These are phyloP conservation scores for Leishmania gerbilli DNA, from an alignment of 208 protist species.

Conservation along the genomic window DNA sequence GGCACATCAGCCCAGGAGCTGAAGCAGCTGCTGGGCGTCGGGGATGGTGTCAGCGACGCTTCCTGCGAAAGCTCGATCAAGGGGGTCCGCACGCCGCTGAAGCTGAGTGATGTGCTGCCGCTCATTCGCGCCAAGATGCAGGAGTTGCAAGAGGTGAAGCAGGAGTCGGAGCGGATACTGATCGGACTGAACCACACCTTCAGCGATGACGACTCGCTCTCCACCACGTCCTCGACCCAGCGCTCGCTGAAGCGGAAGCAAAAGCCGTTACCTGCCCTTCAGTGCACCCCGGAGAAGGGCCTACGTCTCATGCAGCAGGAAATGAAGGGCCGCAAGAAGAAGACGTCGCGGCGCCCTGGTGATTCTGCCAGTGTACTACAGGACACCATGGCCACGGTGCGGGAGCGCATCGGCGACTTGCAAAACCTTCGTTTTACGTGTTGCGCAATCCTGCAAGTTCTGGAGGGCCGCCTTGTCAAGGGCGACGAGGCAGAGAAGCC, in stretches of 20 bases:
- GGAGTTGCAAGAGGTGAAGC: conserved; percentile 43
- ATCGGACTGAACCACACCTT: conserved; percentile 39
- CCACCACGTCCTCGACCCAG: conserved; percentile 16
- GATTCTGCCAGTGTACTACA: neutral
- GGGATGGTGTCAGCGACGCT: conserved; percentile 4
- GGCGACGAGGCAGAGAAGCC: conserved; percentile 17
- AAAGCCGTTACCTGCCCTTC: conserved; percentile 46
- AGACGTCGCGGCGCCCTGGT: neutral
- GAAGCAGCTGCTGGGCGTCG: conserved; percentile 29
- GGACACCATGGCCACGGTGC: conserved; percentile 10
- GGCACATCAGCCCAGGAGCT: conserved; percentile 45
- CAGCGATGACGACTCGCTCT: conserved; percentile 26
- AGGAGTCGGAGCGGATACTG: conserved; percentile 45
- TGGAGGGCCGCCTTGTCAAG: conserved; percentile 42
- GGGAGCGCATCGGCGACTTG: conserved; percentile 41
- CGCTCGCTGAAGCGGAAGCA: conserved; percentile 53
- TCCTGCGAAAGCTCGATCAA: neutral
- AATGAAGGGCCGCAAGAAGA: conserved; percentile 12
- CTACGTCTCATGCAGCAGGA: conserved; percentile 33
- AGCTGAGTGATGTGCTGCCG: conserved; percentile 38
- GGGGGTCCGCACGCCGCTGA: conserved; percentile 3
- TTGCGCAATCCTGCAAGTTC: conserved; percentile 32
- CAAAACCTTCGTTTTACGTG: conserved; percentile 46
- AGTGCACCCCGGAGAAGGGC: conserved; percentile 18
- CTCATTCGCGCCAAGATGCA: conserved; percentile 37